Conservation (phyloP, 495 filamentous ascomycete species). For the Penicillium herquei region DNA sequence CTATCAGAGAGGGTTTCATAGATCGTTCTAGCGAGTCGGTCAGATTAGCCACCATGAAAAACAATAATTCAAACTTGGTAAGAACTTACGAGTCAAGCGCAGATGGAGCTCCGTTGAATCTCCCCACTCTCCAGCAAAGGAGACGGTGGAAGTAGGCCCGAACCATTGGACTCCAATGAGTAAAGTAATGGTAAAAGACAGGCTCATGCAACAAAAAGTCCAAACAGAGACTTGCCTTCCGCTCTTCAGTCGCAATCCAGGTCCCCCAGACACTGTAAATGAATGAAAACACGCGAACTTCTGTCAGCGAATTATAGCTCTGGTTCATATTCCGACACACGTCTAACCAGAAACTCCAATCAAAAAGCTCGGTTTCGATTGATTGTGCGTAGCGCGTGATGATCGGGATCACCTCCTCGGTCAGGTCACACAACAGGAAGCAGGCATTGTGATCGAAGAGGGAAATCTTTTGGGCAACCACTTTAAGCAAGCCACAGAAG, state of each 20-base stretch:
- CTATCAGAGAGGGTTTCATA: constrained; percentile 67
- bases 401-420: constrained; percentile 73
- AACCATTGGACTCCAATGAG: constrained; percentile 98
- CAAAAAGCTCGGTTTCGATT: constrained; percentile 47
- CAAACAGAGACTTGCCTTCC: constrained; percentile 71
- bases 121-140: constrained; percentile 85
- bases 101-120: constrained; percentile 68
- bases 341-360: constrained; percentile 89
- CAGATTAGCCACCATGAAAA: too few relatives aligned
- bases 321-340: constrained; percentile 80
- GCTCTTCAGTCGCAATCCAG: constrained; percentile 61
- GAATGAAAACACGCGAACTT: constrained; percentile 84
- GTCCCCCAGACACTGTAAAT: constrained; percentile 79
- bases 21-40: constrained; percentile 41
- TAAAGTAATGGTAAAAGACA: constrained; percentile 82
- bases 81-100: constrained; percentile 66
- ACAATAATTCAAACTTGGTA: neutral
- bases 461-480: constrained; percentile 71
- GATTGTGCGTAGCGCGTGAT: constrained; percentile 56
- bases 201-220: constrained; percentile 78
- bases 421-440: constrained; percentile 87
- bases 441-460: constrained; percentile 86
- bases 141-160: constrained; percentile 93
- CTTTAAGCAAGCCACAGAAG: constrained; percentile 71
- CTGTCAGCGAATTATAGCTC: constrained; percentile 92